Evolutionary conservation across 495 filamentous ascomycete genomes (phyloP).

Genomic region (Parathielavia appendiculata): DNA sequence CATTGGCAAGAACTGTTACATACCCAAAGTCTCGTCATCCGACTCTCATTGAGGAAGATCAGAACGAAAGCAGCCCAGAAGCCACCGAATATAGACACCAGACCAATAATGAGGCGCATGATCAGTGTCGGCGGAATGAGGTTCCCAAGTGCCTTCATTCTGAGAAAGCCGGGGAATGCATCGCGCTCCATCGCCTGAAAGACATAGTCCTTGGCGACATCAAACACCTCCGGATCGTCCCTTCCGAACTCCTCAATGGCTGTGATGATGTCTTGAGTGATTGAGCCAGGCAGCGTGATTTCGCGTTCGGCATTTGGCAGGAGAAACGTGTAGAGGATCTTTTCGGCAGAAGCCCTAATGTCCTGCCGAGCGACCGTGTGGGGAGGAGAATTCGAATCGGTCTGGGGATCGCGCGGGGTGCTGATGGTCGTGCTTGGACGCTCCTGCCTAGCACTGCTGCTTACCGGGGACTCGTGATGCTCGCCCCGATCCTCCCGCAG

Average conservation of each 20-base stretch:
- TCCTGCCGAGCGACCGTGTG: slow-evolving; percentile 82
- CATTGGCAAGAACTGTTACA: slow-evolving; percentile 23
- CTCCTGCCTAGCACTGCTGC: slow-evolving; percentile 58
- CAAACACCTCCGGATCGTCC: slow-evolving; percentile 96
- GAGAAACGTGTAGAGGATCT: slow-evolving; percentile 93
- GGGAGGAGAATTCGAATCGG: slow-evolving; percentile 69
- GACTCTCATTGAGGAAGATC: slow-evolving; percentile 78
- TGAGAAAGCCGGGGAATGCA: slow-evolving; percentile 93
- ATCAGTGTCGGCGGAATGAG: slow-evolving; percentile 83
- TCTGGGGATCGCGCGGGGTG: slow-evolving; percentile 50
- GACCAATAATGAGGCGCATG: slow-evolving; percentile 75
- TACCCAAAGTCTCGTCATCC: slow-evolving; percentile 77
- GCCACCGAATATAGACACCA: slow-evolving; percentile 79
- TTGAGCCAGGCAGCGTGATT: slow-evolving; percentile 83
- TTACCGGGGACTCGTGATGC: slow-evolving; percentile 60
- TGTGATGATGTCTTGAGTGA: slow-evolving; percentile 72
- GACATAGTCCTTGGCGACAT: slow-evolving; percentile 95
- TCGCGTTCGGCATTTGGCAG: slow-evolving; percentile 90
- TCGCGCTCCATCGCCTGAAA: slow-evolving; percentile 99
- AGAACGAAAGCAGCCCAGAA: slow-evolving; percentile 93
- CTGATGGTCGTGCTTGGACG: slow-evolving; percentile 60
- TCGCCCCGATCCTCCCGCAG: slow-evolving; percentile 66
- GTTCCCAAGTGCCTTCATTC: slow-evolving; percentile 91
- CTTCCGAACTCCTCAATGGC: slow-evolving; percentile 82
- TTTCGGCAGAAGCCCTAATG: slow-evolving; percentile 88